Conservation (phyloP, 1,284 basidiomycete genomes). For the Cystobasidium pallidum region DNA sequence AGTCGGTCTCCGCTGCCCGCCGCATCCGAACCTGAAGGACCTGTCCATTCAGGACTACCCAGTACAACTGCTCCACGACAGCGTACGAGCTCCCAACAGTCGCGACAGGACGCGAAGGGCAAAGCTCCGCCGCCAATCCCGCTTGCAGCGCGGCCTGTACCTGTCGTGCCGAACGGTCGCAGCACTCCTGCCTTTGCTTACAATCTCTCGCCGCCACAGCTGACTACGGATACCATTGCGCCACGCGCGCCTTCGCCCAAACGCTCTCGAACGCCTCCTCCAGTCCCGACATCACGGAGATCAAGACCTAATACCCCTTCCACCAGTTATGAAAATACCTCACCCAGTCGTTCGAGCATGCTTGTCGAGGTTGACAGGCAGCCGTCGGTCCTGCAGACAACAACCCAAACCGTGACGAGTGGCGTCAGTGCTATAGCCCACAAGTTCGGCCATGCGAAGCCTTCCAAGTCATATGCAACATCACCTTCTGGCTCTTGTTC, state of each 20-base stretch:
- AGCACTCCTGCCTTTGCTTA: conserved; percentile 10
- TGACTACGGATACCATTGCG: not conserved
- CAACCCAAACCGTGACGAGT: not conserved
- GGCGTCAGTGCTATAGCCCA: conserved; percentile 11
- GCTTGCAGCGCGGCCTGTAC: conserved; percentile 1
- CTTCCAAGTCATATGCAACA: conserved; percentile 3
- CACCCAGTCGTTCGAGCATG: not conserved
- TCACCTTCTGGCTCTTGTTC: not conserved
- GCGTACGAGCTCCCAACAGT: not conserved
- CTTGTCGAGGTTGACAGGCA: not conserved
- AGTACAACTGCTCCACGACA: not conserved
- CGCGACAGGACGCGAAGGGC: not conserved
- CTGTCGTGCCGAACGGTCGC: not conserved
- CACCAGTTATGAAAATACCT: not conserved
- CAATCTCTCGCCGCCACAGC: conserved; percentile 17
- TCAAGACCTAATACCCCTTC: conserved; percentile 18
- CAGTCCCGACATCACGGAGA: conserved; percentile 6
- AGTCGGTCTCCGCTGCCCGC: not conserved
- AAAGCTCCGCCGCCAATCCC: conserved; percentile 10
- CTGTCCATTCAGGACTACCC: not conserved
- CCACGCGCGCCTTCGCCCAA: conserved; percentile 5
- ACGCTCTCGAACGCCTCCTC: conserved; percentile 16
- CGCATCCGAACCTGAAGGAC: not conserved
- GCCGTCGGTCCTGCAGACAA: not conserved
- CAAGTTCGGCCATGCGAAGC: conserved; percentile 14